These are phyloP conservation scores for Yamadazyma tumulicola DNA, from an alignment of 805 yeast genomes.

Conservation along the genomic window DNA sequence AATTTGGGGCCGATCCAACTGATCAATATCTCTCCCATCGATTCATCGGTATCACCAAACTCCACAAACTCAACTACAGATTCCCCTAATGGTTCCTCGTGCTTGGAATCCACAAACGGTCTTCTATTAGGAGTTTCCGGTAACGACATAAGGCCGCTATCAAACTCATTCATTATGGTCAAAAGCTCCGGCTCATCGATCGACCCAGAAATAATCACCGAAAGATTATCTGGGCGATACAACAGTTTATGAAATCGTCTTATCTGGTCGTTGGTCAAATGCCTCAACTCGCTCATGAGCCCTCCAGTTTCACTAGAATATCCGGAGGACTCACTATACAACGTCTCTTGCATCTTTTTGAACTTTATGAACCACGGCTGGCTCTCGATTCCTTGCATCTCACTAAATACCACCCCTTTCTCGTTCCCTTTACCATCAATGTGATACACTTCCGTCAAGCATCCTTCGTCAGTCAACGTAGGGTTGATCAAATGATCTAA, in stretches of 20 bases:
- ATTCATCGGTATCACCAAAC: slow-evolving; percentile 88
- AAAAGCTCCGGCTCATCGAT: slow-evolving; percentile 75
- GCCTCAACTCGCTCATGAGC: slow-evolving; percentile 68
- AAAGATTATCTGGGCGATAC: slow-evolving; percentile 81
- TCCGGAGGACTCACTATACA: slow-evolving; percentile 63
- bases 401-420: slow-evolving; percentile 94
- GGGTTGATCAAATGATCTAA: slow-evolving; percentile 85
- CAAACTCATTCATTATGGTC: slow-evolving; percentile 57
- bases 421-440: slow-evolving; percentile 88
- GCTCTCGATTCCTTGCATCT: slow-evolving; percentile 91
- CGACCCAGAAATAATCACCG: slow-evolving; percentile 81
- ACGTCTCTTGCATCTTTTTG: slow-evolving; percentile 54
- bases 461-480: slow-evolving; percentile 83
- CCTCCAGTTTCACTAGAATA: slow-evolving; percentile 96
- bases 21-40: slow-evolving; percentile 69
- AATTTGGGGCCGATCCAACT: slow-evolving; percentile 82
- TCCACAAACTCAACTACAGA: slow-evolving; percentile 50
- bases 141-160: slow-evolving; percentile 47
- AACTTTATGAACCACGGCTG: slow-evolving; percentile 67
- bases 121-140: slow-evolving; percentile 41
- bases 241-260: slow-evolving; percentile 64
- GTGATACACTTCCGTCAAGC: slow-evolving; percentile 92
- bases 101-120: slow-evolving; percentile 75
- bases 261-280: slow-evolving; percentile 69
- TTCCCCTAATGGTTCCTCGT: slow-evolving; percentile 40